Percentiles rank a stretch among this genome's conserved stretches.
Evolutionary conservation across 768 basidiomycete species (phyloP).

Genomic region (Tubosaeta brunneosetosa): DNA sequence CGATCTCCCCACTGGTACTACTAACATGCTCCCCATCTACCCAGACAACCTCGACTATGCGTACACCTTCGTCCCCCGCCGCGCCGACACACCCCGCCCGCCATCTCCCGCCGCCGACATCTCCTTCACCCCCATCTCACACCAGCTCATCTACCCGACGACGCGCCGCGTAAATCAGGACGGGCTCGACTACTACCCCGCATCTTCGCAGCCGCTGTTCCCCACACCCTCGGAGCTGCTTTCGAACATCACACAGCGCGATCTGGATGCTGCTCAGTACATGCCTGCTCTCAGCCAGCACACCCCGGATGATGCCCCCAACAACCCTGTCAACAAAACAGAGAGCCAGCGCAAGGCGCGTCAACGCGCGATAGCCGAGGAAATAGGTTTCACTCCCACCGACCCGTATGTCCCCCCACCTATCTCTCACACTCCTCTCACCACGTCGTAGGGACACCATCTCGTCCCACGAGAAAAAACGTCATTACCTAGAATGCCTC

Average conservation of each 20-base stretch:
- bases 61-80: constrained; percentile 10
- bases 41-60: not conserved
- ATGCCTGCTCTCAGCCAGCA: constrained; percentile 6
- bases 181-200: constrained; percentile 21
- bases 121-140: constrained; percentile 6
- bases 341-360: constrained; percentile 55
- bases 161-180: constrained; percentile 1
- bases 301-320: constrained; percentile 6
- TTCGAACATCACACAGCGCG: constrained; percentile 32
- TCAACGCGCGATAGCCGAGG: constrained; percentile 52
- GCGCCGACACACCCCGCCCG: not conserved
- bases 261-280: constrained; percentile 2
- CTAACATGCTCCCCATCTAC: constrained; percentile 10
- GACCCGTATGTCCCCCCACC: constrained; percentile 47
- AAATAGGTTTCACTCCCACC: constrained; percentile 52
- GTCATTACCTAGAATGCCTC: constrained; percentile 67
- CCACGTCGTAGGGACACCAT: constrained; percentile 51
- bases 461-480: constrained; percentile 74
- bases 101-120: not conserved
- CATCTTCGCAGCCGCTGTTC: constrained; percentile 39
- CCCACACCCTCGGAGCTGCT: constrained; percentile 66
- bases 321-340: constrained; percentile 20
- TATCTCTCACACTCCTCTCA: not conserved
- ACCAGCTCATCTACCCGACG: constrained; percentile 13
- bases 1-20: not conserved